A percentile compares a stretch with the other conserved stretches of the same genome.
phyloP scores from a whole-genome alignment of 768 basidiomycete genomes.

The Phylloporus sp. region DNA sequence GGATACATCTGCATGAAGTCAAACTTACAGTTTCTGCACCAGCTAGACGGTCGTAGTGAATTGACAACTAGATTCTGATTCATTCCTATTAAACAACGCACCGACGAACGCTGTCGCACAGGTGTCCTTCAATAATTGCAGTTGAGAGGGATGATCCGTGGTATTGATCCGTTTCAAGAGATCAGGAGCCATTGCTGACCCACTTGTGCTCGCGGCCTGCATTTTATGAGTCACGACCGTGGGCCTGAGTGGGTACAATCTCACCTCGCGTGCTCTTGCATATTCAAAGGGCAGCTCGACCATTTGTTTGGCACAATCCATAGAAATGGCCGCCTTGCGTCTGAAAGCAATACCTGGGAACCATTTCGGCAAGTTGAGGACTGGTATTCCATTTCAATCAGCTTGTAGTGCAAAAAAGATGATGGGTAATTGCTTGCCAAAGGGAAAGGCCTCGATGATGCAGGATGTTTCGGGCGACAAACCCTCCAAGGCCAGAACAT shows the following conservation, averaged over 20 bases:
- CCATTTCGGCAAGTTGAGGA: constrained; percentile 22
- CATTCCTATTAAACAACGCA: not conserved
- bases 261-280: constrained; percentile 11
- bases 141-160: not conserved
- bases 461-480: constrained; percentile 14
- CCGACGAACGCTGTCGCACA: not conserved
- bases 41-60: constrained; percentile 6
- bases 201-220: constrained; percentile 10
- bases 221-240: not conserved
- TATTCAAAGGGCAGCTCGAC: constrained; percentile 13
- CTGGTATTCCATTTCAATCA: constrained; percentile 5
- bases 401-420: not conserved
- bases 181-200: constrained; percentile 12
- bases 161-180: constrained; percentile 2
- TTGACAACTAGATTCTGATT: not conserved
- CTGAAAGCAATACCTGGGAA: constrained; percentile 27
- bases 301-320: constrained; percentile 8
- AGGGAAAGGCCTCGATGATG: constrained; percentile 21
- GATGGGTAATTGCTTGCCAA: constrained; percentile 5
- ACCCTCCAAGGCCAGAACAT: constrained; percentile 14
- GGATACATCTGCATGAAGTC: not conserved
- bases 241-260: not conserved
- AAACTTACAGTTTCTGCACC: constrained; percentile 18
- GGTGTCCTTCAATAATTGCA: not conserved
- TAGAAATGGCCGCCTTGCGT: constrained; percentile 14